Evolutionary conservation across 495 filamentous ascomycete genomes (phyloP), one percentile per base, ranked within the genome.

Genomic region (Tuber indicum): DNA sequence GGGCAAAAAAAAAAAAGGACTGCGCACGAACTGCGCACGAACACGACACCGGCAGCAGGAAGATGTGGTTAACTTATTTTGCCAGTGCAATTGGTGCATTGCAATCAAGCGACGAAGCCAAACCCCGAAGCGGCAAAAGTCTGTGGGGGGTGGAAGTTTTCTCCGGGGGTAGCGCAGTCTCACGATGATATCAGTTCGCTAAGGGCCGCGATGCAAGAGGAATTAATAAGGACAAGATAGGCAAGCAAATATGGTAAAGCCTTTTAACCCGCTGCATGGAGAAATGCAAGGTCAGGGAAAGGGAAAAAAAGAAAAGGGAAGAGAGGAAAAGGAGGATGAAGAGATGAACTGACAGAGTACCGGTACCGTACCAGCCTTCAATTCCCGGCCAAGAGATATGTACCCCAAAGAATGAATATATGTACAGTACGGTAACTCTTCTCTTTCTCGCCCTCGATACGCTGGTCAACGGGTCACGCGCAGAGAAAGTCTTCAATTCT

Each of bases 151-250:
- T 58, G 58, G 58, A 66, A 8, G 10, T 17, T 66, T 66, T 66
- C 58, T 36, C 58, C 58, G 26, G 14, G 36, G n/a, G 52, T 16
- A 58, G 0, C 39, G 4, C 39, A 43, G 36, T 66, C 58, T 66
- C 58, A 66, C 14, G 58, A 36, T 66, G 26, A 66, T 66, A 66
- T 66, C 58, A 66, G n/a, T 62, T 62, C 58, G 58, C n/a, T 32
- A 36, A 36, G 58, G 58, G 58, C 26, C 58, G 58, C 58, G 36
- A 66, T 66, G 58, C 58, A 66, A 12, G 58, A 66, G 26, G 32
- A 66, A 66, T 66, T 66, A 19, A 66, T 19, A 49, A 23, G 10
- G 23, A 32, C 52, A 26, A 62, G 52, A 32, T 32, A 36, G 36
- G 36, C 58, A 66, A 17, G 14, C 58, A 66, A 36, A 66, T 16